phyloP scores from a whole-genome alignment of 2,329 filamentous ascomycete genomes.

The Periconia digitata region DNA sequence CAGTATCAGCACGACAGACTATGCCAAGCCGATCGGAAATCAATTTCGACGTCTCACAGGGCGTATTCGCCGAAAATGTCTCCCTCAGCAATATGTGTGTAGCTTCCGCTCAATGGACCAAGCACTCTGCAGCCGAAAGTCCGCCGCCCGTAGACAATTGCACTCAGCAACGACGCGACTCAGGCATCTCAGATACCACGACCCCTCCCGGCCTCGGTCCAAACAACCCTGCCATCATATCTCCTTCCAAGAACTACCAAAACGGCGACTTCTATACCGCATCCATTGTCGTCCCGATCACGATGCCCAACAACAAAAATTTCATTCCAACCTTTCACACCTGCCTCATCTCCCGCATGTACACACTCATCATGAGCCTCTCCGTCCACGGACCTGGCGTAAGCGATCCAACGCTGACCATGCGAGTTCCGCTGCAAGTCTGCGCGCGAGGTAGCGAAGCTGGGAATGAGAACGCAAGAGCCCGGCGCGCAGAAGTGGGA shows the following conservation, averaged over 20 bases:
- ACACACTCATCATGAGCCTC: conserved; percentile 62
- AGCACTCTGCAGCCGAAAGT: conserved; percentile 44
- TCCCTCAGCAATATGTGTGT: conserved; percentile 59
- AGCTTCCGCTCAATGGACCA: conserved; percentile 59
- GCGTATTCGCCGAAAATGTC: conserved; percentile 56
- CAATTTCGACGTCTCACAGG: conserved; percentile 51
- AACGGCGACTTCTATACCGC: conserved; percentile 61
- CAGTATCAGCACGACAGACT: conserved; percentile 52
- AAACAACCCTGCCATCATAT: conserved; percentile 26
- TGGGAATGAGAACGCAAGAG: conserved; percentile 35
- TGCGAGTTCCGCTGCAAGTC: conserved; percentile 52
- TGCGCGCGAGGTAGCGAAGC: conserved; percentile 41
- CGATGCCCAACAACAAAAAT: conserved; percentile 60
- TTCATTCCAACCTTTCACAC: conserved; percentile 71
- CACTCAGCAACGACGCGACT: conserved; percentile 42
- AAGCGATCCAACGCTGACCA: conserved; percentile 35
- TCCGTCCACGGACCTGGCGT: conserved; percentile 50
- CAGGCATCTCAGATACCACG: conserved; percentile 41
- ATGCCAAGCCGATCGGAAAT: conserved; percentile 50
- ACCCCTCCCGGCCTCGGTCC: conserved; percentile 1
- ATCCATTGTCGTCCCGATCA: conserved; percentile 64
- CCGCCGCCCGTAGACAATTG: conserved; percentile 18
- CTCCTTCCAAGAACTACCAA: conserved; percentile 45
- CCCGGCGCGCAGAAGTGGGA: conserved; percentile 29
- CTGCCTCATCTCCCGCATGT: conserved; percentile 66